A percentile compares a stretch with the other conserved stretches of the same genome.
These are phyloP conservation scores for Penicillium oxalicum DNA, from an alignment of 2,329 filamentous ascomycete genomes.

Conservation along the genomic window DNA sequence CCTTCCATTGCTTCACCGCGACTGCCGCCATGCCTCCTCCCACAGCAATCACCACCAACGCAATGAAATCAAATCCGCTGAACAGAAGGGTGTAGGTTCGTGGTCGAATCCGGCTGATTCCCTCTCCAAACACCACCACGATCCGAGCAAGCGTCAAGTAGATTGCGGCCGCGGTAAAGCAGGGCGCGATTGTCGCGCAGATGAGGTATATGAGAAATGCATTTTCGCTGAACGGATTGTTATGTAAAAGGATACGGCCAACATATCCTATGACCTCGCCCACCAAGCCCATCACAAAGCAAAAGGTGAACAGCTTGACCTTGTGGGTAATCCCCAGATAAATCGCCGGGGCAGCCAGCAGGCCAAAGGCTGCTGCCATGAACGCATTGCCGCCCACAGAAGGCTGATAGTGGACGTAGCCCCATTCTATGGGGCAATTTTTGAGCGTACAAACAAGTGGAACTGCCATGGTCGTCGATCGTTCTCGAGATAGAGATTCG, in stretches of 20 bases:
- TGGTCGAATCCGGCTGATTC: not conserved
- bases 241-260: not conserved
- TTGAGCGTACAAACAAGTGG: not conserved
- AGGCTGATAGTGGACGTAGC: constrained; percentile 2
- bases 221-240: not conserved
- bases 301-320: constrained; percentile 2
- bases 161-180: not conserved
- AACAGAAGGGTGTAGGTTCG: constrained; percentile 1
- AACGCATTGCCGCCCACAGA: not conserved
- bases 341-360: not conserved
- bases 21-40: constrained; percentile 1
- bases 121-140: constrained; percentile 1
- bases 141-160: constrained; percentile 1
- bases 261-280: not conserved
- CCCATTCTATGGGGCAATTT: constrained; percentile 1
- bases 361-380: not conserved
- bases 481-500: not conserved
- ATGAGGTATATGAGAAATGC: constrained; percentile 1
- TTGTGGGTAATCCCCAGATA: constrained; percentile 1
- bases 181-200: not conserved
- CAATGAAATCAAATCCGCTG: not conserved
- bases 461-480: not conserved
- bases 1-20: not conserved
- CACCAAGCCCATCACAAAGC: constrained; percentile 1
- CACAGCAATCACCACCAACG: not conserved